Evolutionary conservation across 495 filamentous ascomycete species (phyloP).

Genomic region (Penicillium samsonianum): DNA sequence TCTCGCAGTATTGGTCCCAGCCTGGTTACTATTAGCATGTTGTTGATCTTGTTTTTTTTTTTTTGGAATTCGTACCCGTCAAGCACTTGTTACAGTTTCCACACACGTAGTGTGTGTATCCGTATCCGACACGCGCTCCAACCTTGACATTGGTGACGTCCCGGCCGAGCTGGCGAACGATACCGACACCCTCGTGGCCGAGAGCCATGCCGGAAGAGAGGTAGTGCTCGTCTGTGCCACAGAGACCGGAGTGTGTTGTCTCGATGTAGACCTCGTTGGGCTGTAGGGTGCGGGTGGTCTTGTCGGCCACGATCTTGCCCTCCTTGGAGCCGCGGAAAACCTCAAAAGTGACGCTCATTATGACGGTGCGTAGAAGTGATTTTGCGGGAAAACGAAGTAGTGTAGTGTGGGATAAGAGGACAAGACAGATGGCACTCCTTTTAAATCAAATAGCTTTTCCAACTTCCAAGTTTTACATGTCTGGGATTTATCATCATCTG

Average conservation of each 20-base stretch:
- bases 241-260: constrained; percentile 48
- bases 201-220: constrained; percentile 29
- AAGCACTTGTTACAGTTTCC: constrained; percentile 55
- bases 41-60: not conserved
- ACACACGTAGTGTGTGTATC: constrained; percentile 50
- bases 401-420: not conserved
- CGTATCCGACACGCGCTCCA: constrained; percentile 56
- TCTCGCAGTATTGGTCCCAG: constrained; percentile 53
- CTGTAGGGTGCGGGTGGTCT: constrained; percentile 29
- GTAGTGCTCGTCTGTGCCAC: constrained; percentile 47
- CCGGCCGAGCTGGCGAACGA: constrained; percentile 54
- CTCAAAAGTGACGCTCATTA: constrained; percentile 35
- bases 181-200: constrained; percentile 57
- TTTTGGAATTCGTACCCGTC: constrained; percentile 34
- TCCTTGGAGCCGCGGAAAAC: constrained; percentile 37
- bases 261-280: constrained; percentile 46
- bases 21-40: constrained; percentile 14
- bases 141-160: constrained; percentile 47
- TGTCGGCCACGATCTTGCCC: constrained; percentile 33
- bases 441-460: not conserved
- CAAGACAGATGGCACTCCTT: not conserved
- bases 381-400: not conserved
- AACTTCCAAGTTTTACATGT: not conserved
- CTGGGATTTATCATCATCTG: constrained; percentile 6
- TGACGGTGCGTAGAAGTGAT: not conserved